Base-by-base conservation (phyloP, 2,329 filamentous ascomycete genomes). In the Aspergillaceae sp. region DNA sequence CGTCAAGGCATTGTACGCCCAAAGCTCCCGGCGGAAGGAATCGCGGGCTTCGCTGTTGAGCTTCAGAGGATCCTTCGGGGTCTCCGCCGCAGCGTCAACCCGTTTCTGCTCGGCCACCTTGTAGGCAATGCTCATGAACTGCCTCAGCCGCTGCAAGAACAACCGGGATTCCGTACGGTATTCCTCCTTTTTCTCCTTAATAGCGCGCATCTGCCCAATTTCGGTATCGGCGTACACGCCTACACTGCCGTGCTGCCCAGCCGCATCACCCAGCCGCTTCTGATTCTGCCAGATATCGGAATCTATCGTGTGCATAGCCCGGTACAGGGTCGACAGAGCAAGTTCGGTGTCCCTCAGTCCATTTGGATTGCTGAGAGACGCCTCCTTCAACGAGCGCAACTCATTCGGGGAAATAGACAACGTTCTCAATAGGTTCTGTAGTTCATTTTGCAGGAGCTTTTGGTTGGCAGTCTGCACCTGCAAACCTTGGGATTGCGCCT, bases 381-480 rank as follows among this genome's bases (percentile, higher is more conserved):
- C 83, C 41, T 80, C 72, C 55, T 80, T 79, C 26, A 98, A 74
- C 5, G 87, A 80, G 44, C 84, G 80, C 10, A 98, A 76, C 51
- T 91, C 83, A 36, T 80, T 73, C 1, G 79, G 73, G 4, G 88
- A 89, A 47, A 97, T 94, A 7, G 89, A 90, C 46, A 94, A 90
- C 0, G 88, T 96, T 55, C 90, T 83, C 27, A 98, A 77, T n/a
- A 97, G 74, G 32, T 84, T 86, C 63, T 94, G 83, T 1, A 98
- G 77, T 65, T 98, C 92, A 51, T 84, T 87, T 65, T 91, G 88
- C 41, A 98, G 77, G 29, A 95, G 77, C 65, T 95, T 95, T 64
- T 98, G 92, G 58, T 98, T 98, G 36, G 92, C 88, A 19, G 91
- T 91, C 67, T 97, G 92, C 5, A 98, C 91, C 60, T 98, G 92